Evolutionary conservation across 2,329 filamentous ascomycete species (phyloP), one percentile per base, ranked within the genome.

Genomic region (Fusarium nelsonii): DNA sequence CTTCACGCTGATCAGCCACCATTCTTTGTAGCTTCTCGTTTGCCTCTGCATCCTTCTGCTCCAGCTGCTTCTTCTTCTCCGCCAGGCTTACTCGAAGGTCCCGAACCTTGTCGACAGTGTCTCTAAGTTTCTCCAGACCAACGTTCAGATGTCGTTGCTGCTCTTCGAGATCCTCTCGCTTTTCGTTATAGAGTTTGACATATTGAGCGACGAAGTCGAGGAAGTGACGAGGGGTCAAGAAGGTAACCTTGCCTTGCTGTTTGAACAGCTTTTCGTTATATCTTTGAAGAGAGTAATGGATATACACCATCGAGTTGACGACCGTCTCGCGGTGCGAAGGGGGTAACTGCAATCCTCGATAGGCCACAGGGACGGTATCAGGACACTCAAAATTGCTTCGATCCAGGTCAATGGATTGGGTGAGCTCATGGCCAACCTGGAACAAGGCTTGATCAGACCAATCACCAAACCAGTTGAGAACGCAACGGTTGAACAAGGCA

Each of bases 401-500:
- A 77, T 99, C 96, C 56, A 99, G 86, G 78, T 99, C 96, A 62
- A 99, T 90, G n/a, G 93, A 95, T 70, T 97, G 92, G 1, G 97
- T 99, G 60, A 99, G 88, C 80, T 99, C 96, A 68, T 92, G 94
- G 26, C 92, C 94, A 68, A 99, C 97, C 80, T 99, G 97, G 90
- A 97, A 99, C 20, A 99, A 87, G 37, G 96, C 97, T 82, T 99
- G 96, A 79, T 99, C 96, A 53, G 96, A 99, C 96, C 96, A 99
- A 81, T 99, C 96, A 70, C 96, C 96, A 78, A 99, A 97, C 96
- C 96, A 99, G 82, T 99, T 99, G 73, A 99, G 90, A 49, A 99
- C 96, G 78, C 96, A 99, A 86, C 96, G 91, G 84, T 99, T 99
- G 91, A 99, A 99, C 76, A 99, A 83, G 40, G 96, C 96, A 63